Evolutionary conservation across 2,329 filamentous ascomycete species (phyloP), one percentile per base, ranked within the genome.

Genomic region (Tolypocladium sp.): DNA sequence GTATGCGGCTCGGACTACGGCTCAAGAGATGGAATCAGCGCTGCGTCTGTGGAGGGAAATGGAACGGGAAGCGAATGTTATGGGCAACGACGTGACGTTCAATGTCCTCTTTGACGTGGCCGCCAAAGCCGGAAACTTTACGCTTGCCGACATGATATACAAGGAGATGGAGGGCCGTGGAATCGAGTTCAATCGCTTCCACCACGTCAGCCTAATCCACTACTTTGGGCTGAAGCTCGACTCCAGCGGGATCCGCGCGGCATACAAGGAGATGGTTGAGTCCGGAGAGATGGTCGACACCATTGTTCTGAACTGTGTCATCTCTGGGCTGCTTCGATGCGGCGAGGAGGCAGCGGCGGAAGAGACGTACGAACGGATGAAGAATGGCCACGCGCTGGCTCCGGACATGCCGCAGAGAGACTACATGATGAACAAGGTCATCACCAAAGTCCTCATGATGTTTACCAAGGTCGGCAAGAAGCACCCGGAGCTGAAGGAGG

Each of bases 41-140:
- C 77, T 99, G 53, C 82, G 85, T 55, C 74, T 95, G 30, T 99
- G 93, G 92, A 86, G 84, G 63, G 86, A 94, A 66, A 97, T 97
- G 92, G 94, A 99, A 72, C 80, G 83, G 54, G 76, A 84, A 5
- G 86, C 86, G 2, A 81, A 83, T 1, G 72, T 91, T 17, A 75
- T 76, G 64, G 87, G 83, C 41, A 89, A 89, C 65, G 80, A 85
- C 55, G 87, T 92, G n/a, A 96, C 93, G 0, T 95, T 99, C 73
- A 96, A 94, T 69, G 89, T 97, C 54, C 81, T 99, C 15, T 97
- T 96, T 66, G 90, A 97, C 68, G 83, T 91, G 13, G 91, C 94
- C 1, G 84, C 91, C 65, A 95, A 94, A 71, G 86, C 91, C 0
- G 89, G 90, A 44, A 94, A 95, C 68, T 96, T 89, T 64, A 78